Conservation (phyloP, 495 filamentous ascomycete species). For the Podospora didyma region DNA sequence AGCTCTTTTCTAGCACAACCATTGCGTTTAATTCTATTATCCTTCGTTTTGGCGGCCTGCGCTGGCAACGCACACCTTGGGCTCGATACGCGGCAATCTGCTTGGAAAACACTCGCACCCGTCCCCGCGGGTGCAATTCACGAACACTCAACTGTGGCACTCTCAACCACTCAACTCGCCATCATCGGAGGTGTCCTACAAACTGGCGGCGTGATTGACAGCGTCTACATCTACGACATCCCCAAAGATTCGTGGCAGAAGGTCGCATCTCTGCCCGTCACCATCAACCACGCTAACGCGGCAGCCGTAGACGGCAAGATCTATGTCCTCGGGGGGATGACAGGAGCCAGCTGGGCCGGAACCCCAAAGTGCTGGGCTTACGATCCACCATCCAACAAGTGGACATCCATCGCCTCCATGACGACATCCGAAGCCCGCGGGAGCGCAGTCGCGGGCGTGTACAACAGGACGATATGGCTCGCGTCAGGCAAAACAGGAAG, state of each 20-base stretch:
- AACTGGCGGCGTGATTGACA: constrained; percentile 54
- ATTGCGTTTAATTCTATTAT: no score
- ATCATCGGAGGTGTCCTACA: constrained; percentile 20
- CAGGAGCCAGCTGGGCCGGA: constrained; percentile 65
- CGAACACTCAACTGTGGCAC: constrained; percentile 62
- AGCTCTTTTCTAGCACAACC: no score
- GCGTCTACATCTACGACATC: constrained; percentile 66
- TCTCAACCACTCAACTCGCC: constrained; percentile 52
- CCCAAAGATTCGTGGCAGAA: constrained; percentile 62
- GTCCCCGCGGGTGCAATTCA: constrained; percentile 76
- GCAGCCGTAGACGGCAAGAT: constrained; percentile 54
- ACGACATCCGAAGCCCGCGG: constrained; percentile 18
- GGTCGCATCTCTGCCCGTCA: constrained; percentile 49
- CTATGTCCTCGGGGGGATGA: constrained; percentile 77
- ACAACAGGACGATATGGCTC: constrained; percentile 16
- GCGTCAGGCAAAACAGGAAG: no score
- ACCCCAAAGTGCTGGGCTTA: constrained; percentile 52
- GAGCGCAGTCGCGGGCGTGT: constrained; percentile 19
- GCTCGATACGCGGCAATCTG: no score
- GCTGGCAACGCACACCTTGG: no score
- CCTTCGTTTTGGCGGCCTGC: no score
- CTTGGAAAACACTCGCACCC: no score
- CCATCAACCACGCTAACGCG: constrained; percentile 48
- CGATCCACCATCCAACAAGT: constrained; percentile 38
- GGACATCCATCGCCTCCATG: constrained; percentile 17